A percentile compares a stretch with the other conserved stretches of the same genome.
Evolutionary conservation across 139 green algal genomes (phyloP).

Genomic region (Mychonastes homosphaera): DNA sequence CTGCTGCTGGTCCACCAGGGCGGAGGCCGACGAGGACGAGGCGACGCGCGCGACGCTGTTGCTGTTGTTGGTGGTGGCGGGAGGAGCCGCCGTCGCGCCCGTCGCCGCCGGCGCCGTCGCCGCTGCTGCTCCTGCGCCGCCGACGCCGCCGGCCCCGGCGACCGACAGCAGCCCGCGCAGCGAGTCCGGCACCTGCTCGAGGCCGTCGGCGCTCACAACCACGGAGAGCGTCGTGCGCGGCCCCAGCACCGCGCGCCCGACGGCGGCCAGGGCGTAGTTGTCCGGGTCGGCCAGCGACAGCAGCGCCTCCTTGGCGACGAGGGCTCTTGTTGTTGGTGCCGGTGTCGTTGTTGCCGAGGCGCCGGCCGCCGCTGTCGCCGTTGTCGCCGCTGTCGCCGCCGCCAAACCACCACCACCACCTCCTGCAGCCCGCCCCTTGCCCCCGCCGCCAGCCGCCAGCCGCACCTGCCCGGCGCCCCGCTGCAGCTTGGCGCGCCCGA

Average conservation of each 20-base stretch:
- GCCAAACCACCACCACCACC: neutral
- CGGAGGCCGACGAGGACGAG: too few species aligned
- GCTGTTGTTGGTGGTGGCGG: slow-evolving; percentile 6
- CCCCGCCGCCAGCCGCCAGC: neutral
- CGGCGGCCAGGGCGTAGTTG: slow-evolving; percentile 20
- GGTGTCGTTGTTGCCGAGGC: neutral
- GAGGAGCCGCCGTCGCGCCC: neutral
- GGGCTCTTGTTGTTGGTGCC: neutral
- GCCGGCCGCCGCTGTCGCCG: neutral
- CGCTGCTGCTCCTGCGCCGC: neutral
- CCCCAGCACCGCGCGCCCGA: slow-evolving; percentile 1
- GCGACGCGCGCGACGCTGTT: too few species aligned
- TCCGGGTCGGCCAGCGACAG: slow-evolving; percentile 11
- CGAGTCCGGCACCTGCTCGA: neutral
- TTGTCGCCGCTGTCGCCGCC: neutral
- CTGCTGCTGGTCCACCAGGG: slow-evolving; percentile 3
- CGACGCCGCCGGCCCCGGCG: too few species aligned
- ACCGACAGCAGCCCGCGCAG: neutral
- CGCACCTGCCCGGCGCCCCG: slow-evolving; percentile 13
- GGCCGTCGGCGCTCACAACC: neutral
- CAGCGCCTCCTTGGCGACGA: neutral
- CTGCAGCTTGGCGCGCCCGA: slow-evolving; percentile 34
- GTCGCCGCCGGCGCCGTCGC: neutral
- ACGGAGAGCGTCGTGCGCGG: neutral
- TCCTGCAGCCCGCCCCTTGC: neutral